A percentile compares a stretch with the other conserved stretches of the same genome.
Conservation (phyloP, 345 rosid species). For the Boechera retrofracta region DNA sequence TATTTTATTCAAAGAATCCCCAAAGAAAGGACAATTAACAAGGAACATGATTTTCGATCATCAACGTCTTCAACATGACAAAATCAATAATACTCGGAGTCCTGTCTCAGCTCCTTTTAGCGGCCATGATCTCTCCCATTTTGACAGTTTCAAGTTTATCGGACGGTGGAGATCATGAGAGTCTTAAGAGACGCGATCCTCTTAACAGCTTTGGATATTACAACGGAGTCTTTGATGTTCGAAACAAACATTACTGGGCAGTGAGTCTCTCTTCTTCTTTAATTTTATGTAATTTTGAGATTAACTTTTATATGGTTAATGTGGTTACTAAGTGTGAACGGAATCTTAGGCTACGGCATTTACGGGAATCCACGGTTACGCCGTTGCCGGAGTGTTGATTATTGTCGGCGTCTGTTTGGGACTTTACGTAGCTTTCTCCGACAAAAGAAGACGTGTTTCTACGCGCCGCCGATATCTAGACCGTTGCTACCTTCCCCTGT, state of each 20-base stretch:
- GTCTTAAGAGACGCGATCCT: constrained; percentile 65
- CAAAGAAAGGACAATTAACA: background rate
- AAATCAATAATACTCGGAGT: constrained; percentile 42
- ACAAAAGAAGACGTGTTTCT: constrained; percentile 28
- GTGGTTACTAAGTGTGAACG: constrained; percentile 16
- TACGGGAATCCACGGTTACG: constrained; percentile 73
- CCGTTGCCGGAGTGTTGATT: constrained; percentile 61
- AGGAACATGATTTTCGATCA: constrained; percentile 30
- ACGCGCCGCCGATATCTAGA: constrained; percentile 35
- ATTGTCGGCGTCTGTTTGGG: constrained; percentile 57
- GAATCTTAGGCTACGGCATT: constrained; percentile 73
- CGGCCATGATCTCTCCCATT: constrained; percentile 40
- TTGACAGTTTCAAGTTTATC: constrained; percentile 38
- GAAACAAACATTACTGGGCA: constrained; percentile 73
- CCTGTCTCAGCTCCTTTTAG: constrained; percentile 47
- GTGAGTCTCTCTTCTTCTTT: constrained; percentile 51
- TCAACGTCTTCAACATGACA: constrained; percentile 30
- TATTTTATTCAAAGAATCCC: constrained; percentile 2
- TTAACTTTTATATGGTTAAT: background rate
- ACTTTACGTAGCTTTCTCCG: constrained; percentile 46
- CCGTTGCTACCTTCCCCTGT: constrained; percentile 39
- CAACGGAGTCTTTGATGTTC: constrained; percentile 58
- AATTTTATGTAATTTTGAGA: background rate
- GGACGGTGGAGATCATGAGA: constrained; percentile 26
- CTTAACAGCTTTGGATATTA: constrained; percentile 55